A percentile compares a stretch with the other conserved stretches of the same genome.
These are phyloP conservation scores for Pisolithus albus DNA, from an alignment of 768 basidiomycete genomes.

Conservation along the genomic window DNA sequence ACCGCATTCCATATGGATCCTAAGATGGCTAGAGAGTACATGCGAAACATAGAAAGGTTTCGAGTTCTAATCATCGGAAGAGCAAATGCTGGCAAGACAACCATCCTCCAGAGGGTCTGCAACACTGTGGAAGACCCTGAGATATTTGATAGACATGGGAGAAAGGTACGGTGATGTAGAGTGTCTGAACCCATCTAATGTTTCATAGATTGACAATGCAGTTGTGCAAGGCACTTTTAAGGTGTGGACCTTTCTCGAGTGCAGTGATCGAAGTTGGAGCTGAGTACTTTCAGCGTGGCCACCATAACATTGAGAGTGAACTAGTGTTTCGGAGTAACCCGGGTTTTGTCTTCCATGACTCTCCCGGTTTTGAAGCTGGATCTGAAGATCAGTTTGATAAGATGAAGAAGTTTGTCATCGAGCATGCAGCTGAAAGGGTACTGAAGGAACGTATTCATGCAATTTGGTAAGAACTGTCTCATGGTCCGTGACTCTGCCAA, in stretches of 20 bases:
- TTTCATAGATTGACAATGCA: not conserved
- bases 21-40: not conserved
- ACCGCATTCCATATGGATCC: not conserved
- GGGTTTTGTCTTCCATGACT: constrained; percentile 37
- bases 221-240: not conserved
- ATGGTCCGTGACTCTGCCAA: not conserved
- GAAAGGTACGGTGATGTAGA: constrained; percentile 7
- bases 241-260: not conserved
- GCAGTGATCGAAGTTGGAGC: not conserved
- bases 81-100: constrained; percentile 37
- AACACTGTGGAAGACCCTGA: constrained; percentile 27
- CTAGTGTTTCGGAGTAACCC: constrained; percentile 26
- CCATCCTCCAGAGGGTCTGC: constrained; percentile 33
- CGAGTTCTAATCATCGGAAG: constrained; percentile 35
- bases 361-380: constrained; percentile 35
- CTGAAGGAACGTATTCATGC: constrained; percentile 29
- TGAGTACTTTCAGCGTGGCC: constrained; percentile 12
- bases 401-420: constrained; percentile 26
- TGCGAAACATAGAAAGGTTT: constrained; percentile 13
- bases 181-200: not conserved
- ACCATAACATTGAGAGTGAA: constrained; percentile 27
- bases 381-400: constrained; percentile 20
- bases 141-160: constrained; percentile 16
- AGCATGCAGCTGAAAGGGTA: constrained; percentile 10
- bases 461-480: constrained; percentile 27